Evolutionary conservation across 2,329 filamentous ascomycete genomes (phyloP).

Genomic region (Scedosporium aurantiacum): DNA sequence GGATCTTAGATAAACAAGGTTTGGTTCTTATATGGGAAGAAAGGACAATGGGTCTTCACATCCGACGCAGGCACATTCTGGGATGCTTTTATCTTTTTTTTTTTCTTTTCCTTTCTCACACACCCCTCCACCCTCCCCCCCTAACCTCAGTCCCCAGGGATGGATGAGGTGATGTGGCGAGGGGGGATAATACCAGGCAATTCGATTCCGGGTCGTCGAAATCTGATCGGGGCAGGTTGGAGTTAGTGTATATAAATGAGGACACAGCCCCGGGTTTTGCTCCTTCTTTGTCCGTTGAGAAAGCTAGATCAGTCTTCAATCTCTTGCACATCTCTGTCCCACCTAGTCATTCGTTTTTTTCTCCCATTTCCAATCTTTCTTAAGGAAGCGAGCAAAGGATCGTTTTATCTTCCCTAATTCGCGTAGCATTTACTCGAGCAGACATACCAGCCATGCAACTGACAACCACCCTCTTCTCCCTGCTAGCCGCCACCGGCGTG

Average conservation of each 20-base stretch:
- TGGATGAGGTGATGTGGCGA: background rate
- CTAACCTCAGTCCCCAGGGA: background rate
- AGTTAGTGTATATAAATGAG: background rate
- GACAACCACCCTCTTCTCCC: background rate
- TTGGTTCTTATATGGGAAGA: background rate
- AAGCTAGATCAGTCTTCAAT: no score
- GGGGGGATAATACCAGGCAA: background rate
- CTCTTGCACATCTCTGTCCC: no score
- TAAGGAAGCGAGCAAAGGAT: no score
- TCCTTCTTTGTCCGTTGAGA: no score
- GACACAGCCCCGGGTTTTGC: background rate
- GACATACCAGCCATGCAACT: background rate
- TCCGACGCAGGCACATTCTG: background rate
- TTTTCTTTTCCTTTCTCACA: background rate
- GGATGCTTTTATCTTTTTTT: background rate
- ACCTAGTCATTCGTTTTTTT: background rate
- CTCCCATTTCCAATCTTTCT: no score
- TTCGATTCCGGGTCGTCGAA: background rate
- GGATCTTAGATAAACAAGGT: background rate
- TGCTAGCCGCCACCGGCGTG: background rate
- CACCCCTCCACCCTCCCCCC: background rate
- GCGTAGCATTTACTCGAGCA: background rate
- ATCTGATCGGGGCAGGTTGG: background rate
- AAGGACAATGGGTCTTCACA: background rate
- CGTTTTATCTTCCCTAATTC: no score